Base-by-base conservation (phyloP, 352 stramenopile genomes). In the Globisporangium okanoganense region DNA sequence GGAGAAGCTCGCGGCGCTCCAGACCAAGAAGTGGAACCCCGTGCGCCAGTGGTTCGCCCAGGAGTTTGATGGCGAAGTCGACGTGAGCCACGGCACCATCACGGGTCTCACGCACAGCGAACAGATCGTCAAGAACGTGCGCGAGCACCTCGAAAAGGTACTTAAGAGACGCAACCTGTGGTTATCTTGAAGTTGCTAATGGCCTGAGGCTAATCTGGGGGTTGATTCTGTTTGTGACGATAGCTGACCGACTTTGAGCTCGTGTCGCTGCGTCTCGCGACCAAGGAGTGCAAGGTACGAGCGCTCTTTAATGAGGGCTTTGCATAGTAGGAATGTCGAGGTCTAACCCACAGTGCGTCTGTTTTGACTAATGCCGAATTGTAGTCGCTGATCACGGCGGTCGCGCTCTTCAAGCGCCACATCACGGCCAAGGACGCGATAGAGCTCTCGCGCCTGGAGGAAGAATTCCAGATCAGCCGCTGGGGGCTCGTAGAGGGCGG, bases 401-500 rank as follows among this genome's bases (percentile, higher is more conserved):
- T 90, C 58, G 86, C 84, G 13, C 63, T 95, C n/a, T 82, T 81
- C 61, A 92, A 94, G 69, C 86, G 86, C 36, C 80, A 95, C 67
- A 86, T 95, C 56, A 92, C 82, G 27, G 71, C 84, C 27, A 94
- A 89, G 67, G 86, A 95, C 62, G 87, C 87, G 9, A 92, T 93
- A 72, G 83, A 94, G 5, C 75, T 94, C 16, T 85, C 80, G 47
- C 85, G 87, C 29, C 58, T 94, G 51, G 87, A 96, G 58, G 87
- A 96, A 51, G 87, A 96, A 61, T 96, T 92, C 72, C 85, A 96
- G 76, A 96, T 96, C 64, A 79, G 74, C 56, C 81, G 85, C 50
- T 96, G 87, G 87, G 87, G 87, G 2, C 76, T 96, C 58, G 87
- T 96, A 20, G 87, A 96, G 64, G 87, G 87, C 36, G 87, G 87